Conservation (phyloP, 176 grass and related monocot species). For the Dactylis glomerata region DNA sequence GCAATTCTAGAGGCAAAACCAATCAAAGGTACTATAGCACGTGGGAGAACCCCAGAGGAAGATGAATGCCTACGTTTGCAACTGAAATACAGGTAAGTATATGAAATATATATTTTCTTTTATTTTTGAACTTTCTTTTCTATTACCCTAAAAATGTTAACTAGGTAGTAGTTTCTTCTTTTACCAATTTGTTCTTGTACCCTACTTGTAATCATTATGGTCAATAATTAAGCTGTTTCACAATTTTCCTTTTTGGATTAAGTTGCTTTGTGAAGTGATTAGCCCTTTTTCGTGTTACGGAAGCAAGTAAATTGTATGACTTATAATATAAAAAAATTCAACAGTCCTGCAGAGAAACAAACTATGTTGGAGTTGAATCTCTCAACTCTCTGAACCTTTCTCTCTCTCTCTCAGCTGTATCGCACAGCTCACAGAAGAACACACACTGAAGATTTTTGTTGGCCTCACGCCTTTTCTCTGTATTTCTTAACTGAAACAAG, state of each 20-base stretch:
- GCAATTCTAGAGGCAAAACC: conserved; percentile 87
- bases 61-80: conserved; percentile 80
- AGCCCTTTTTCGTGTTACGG: neutral
- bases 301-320: neutral
- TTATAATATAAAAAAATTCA: neutral
- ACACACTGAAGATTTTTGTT: too few relatives aligned
- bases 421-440: too few relatives aligned
- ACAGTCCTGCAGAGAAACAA: neutral
- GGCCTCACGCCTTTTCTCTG: too few relatives aligned
- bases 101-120: neutral
- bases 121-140: neutral
- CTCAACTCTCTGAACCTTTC: too few relatives aligned
- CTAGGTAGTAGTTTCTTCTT: neutral
- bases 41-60: conserved; percentile 79
- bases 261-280: neutral
- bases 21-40: conserved; percentile 96
- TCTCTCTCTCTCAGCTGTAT: too few relatives aligned
- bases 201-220: neutral
- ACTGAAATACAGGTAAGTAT: conserved; percentile 82
- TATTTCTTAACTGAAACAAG: too few relatives aligned
- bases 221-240: neutral
- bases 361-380: too few relatives aligned
- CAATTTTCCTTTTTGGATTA: neutral
- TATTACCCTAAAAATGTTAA: neutral
- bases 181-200: conserved; percentile 16